A percentile compares a stretch with the other conserved stretches of the same genome.
These are phyloP conservation scores for Dichotomocladium elegans DNA, from an alignment of 371 early-diverging fungal species.

Conservation along the genomic window DNA sequence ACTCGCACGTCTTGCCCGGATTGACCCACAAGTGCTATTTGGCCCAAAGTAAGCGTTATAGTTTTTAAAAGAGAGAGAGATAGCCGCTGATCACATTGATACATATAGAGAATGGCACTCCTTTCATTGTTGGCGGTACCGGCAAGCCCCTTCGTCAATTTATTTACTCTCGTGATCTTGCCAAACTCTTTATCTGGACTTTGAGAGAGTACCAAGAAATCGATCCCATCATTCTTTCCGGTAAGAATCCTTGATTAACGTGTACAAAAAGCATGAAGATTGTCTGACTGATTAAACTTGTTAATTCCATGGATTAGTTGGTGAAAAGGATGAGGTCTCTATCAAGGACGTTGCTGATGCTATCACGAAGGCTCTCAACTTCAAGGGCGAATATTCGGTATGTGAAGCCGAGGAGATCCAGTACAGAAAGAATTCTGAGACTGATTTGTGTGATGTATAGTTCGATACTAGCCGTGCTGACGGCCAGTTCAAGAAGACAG, in stretches of 20 bases:
- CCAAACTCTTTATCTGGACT: constrained; percentile 79
- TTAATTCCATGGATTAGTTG: constrained; percentile 38
- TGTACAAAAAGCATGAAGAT: background rate
- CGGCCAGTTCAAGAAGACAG: constrained; percentile 88
- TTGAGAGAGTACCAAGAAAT: constrained; percentile 78
- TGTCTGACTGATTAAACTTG: background rate
- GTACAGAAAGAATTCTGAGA: too few relatives aligned
- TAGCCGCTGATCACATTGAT: background rate
- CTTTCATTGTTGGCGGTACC: constrained; percentile 73
- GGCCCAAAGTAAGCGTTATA: constrained; percentile 59
- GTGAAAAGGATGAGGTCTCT: constrained; percentile 78
- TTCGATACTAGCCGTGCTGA: constrained; percentile 79
- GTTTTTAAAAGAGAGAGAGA: background rate
- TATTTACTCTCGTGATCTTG: constrained; percentile 83
- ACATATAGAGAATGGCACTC: constrained; percentile 61
- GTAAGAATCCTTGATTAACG: too few relatives aligned
- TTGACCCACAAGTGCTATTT: constrained; percentile 85
- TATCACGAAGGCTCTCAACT: constrained; percentile 69
- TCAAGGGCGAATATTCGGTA: constrained; percentile 59
- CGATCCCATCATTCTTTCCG: constrained; percentile 82
- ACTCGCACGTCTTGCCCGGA: constrained; percentile 84
- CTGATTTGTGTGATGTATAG: constrained; percentile 10
- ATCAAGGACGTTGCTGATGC: constrained; percentile 79
- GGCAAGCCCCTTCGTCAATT: constrained; percentile 87
- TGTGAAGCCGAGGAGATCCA: too few relatives aligned